Percentiles rank a stretch among this genome's conserved stretches.
Evolutionary conservation across 768 basidiomycete genomes (phyloP).

Genomic region (Termitomyces sp.): DNA sequence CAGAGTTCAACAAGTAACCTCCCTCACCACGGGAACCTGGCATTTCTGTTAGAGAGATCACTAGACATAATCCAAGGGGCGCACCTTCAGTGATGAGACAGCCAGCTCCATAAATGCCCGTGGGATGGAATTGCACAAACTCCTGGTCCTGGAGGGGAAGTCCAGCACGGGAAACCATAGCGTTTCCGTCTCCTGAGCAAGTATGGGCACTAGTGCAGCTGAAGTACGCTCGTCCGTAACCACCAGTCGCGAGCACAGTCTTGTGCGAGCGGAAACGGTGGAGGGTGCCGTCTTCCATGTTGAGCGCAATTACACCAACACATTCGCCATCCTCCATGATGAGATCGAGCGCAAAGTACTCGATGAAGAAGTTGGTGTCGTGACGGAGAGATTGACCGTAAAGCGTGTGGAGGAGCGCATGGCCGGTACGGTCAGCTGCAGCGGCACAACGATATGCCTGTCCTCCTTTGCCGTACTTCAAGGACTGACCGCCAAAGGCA

Average conservation of each 20-base stretch:
- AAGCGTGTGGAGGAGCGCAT: conserved; percentile 96
- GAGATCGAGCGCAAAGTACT: conserved; percentile 98
- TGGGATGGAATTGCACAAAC: conserved; percentile 99
- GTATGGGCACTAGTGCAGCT: conserved; percentile 99
- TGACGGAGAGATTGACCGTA: conserved; percentile 99
- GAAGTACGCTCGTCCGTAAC: conserved; percentile 97
- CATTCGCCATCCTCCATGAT: conserved; percentile 99
- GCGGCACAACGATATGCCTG: conserved; percentile 99
- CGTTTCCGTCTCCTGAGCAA: conserved; percentile 98
- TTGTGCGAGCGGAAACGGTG: conserved; percentile 98
- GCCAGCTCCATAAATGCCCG: conserved; percentile 98
- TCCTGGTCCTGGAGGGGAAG: conserved; percentile 95
- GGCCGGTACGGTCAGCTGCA: conserved; percentile 97
- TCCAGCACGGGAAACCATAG: conserved; percentile 96
- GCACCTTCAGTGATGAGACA: conserved; percentile 97
- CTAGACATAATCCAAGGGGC: conserved; percentile 6
- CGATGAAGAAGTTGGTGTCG: conserved; percentile 99
- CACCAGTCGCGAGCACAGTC: conserved; percentile 97
- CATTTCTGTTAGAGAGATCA: neutral
- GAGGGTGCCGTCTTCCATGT: conserved; percentile 99
- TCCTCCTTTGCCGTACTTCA: conserved; percentile 96
- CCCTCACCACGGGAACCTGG: conserved; percentile 97
- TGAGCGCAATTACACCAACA: conserved; percentile 97
- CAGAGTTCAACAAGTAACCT: conserved; percentile 95
- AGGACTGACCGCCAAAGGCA: conserved; percentile 96